phyloP scores from a whole-genome alignment of 495 filamentous ascomycete species.

The Penicillium pancosmium region DNA sequence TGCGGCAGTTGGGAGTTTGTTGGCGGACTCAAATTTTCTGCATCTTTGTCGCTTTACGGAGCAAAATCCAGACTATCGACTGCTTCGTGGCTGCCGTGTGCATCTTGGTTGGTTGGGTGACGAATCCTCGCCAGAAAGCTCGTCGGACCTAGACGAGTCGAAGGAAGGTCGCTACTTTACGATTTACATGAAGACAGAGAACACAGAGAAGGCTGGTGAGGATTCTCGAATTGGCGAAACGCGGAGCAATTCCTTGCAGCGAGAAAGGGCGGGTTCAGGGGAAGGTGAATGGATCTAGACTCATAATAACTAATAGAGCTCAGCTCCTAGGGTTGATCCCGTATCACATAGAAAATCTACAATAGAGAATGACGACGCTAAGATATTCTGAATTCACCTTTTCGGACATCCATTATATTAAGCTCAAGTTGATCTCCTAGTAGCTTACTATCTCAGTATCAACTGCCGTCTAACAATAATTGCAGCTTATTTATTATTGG shows the following conservation, averaged over 20 bases:
- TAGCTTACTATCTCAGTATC: too few species aligned
- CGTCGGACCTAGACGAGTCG: background rate
- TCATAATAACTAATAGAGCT: background rate
- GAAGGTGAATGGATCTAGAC: background rate
- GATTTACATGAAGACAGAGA: background rate
- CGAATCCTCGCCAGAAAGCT: background rate
- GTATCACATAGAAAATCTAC: background rate
- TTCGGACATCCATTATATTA: background rate
- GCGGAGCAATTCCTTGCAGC: background rate
- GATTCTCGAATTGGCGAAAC: background rate
- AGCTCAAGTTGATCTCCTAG: too few species aligned
- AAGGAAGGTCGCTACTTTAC: background rate
- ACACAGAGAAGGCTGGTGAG: background rate
- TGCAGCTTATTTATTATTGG: too few species aligned
- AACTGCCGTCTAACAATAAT: too few species aligned
- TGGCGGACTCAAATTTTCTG: conserved; percentile 1
- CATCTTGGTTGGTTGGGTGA: conserved; percentile 1
- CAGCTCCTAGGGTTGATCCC: background rate
- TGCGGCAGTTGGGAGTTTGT: background rate
- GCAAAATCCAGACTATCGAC: background rate
- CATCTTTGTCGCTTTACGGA: background rate
- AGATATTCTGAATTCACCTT: background rate
- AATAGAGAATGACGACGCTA: background rate
- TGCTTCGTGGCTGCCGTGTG: background rate
- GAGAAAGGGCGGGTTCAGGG: background rate